Percentiles rank a stretch among this genome's conserved stretches.
Evolutionary conservation across 2,329 filamentous ascomycete genomes (phyloP).

Genomic region (Fusarium udum): DNA sequence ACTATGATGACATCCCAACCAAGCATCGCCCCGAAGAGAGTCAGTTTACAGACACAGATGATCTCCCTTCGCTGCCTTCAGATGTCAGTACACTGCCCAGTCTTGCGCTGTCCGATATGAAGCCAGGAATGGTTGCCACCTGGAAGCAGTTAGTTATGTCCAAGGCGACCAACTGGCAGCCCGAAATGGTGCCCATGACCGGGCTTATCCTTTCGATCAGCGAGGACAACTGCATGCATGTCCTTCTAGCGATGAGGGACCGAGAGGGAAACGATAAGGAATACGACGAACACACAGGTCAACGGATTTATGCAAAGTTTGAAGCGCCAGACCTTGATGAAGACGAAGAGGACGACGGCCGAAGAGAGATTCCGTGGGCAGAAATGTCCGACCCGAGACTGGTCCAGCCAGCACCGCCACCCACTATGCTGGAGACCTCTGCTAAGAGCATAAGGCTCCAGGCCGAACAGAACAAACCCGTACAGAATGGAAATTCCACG

Average conservation of each 20-base stretch:
- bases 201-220: constrained; percentile 69
- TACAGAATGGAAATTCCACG: constrained; percentile 14
- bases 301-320: constrained; percentile 80
- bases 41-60: constrained; percentile 62
- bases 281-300: constrained; percentile 73
- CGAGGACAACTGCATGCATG: constrained; percentile 61
- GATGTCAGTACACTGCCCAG: constrained; percentile 64
- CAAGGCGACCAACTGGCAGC: constrained; percentile 71
- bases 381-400: constrained; percentile 76
- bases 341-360: constrained; percentile 68
- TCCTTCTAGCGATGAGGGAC: constrained; percentile 77
- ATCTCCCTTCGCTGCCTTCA: constrained; percentile 70
- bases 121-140: constrained; percentile 70
- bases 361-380: constrained; percentile 65
- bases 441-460: constrained; percentile 43
- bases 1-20: constrained; percentile 51
- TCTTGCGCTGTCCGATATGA: constrained; percentile 59
- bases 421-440: constrained; percentile 38
- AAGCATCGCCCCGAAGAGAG: constrained; percentile 50
- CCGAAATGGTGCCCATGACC: constrained; percentile 70
- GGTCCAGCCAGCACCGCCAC: constrained; percentile 53
- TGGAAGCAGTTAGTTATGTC: constrained; percentile 74
- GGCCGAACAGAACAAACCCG: constrained; percentile 19
- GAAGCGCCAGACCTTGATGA: constrained; percentile 73
- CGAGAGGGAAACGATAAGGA: constrained; percentile 65